These are phyloP conservation scores for Fusarium pilosicola DNA, from an alignment of 2,329 filamentous ascomycete species.

Conservation along the genomic window DNA sequence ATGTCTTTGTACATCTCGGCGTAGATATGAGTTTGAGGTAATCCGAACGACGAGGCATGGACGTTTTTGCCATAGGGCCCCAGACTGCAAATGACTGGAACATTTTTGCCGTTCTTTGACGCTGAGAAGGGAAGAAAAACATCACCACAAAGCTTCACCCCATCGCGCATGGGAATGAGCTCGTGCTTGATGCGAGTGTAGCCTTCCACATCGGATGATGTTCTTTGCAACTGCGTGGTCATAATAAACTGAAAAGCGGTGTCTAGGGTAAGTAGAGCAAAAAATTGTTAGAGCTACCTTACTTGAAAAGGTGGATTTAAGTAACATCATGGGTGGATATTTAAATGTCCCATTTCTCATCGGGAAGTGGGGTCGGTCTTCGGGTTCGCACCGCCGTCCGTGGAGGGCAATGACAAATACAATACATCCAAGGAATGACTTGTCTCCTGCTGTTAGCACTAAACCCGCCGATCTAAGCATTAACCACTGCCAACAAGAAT, in stretches of 20 bases:
- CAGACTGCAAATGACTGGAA: not conserved
- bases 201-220: not conserved
- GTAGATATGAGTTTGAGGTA: not conserved
- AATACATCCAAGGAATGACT: too few species aligned
- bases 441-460: too few species aligned
- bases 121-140: not conserved
- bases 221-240: rapidly evolving
- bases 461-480: too few species aligned
- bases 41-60: not conserved
- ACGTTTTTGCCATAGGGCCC: not conserved
- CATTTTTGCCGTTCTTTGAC: rapidly evolving
- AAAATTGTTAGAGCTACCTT: too few species aligned
- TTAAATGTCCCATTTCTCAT: too few species aligned
- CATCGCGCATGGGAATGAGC: not conserved
- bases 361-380: too few species aligned
- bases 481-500: too few species aligned
- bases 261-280: rapidly evolving
- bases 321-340: rapidly evolving
- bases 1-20: not conserved
- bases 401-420: too few species aligned
- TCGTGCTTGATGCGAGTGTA: not conserved
- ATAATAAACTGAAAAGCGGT: not conserved
- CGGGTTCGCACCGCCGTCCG: too few species aligned
- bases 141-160: not conserved
- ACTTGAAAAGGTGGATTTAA: rapidly evolving